A percentile compares a stretch with the other conserved stretches of the same genome.
These are phyloP conservation scores for Phytophthora europaea DNA, from an alignment of 352 stramenopile species.

Conservation along the genomic window DNA sequence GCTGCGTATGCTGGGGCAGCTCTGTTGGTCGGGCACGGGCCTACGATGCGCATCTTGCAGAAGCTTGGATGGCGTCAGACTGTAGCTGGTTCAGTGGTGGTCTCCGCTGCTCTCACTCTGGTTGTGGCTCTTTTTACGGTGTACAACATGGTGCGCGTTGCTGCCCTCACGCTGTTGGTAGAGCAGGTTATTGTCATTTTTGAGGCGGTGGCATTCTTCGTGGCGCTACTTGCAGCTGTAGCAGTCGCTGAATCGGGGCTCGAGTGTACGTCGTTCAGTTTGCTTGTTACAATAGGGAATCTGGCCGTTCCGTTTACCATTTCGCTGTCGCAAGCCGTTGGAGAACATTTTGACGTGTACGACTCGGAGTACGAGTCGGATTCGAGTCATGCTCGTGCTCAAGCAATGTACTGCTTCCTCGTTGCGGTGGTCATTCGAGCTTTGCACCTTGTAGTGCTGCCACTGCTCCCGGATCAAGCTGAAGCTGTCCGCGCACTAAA, in stretches of 20 bases:
- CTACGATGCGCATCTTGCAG: constrained; percentile 30
- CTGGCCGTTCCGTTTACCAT: constrained; percentile 60
- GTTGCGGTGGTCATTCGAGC: constrained; percentile 49
- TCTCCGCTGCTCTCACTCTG: constrained; percentile 47
- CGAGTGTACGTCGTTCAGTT: constrained; percentile 59
- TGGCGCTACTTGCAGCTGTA: constrained; percentile 57
- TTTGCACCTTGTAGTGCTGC: constrained; percentile 44
- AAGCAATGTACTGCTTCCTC: constrained; percentile 62
- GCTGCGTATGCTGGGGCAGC: constrained; percentile 52
- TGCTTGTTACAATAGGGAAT: constrained; percentile 68
- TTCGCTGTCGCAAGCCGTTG: constrained; percentile 73
- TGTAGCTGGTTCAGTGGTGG: constrained; percentile 42
- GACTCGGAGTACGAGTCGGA: constrained; percentile 61
- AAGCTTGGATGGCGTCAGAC: constrained; percentile 50
- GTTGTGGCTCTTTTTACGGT: constrained; percentile 62
- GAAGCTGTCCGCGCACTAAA: constrained; percentile 47
- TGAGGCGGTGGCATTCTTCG: constrained; percentile 66
- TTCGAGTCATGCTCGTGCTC: constrained; percentile 48
- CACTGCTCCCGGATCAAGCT: constrained; percentile 56
- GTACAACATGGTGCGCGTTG: constrained; percentile 66
- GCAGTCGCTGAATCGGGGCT: constrained; percentile 57
- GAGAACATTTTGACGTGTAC: constrained; percentile 70
- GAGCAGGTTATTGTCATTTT: constrained; percentile 61
- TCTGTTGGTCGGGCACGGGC: constrained; percentile 26
- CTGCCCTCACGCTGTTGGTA: constrained; percentile 51